A percentile compares a stretch with the other conserved stretches of the same genome.
These are phyloP conservation scores for Reutealis trisperma DNA, from an alignment of 345 rosid species.

Conservation along the genomic window DNA sequence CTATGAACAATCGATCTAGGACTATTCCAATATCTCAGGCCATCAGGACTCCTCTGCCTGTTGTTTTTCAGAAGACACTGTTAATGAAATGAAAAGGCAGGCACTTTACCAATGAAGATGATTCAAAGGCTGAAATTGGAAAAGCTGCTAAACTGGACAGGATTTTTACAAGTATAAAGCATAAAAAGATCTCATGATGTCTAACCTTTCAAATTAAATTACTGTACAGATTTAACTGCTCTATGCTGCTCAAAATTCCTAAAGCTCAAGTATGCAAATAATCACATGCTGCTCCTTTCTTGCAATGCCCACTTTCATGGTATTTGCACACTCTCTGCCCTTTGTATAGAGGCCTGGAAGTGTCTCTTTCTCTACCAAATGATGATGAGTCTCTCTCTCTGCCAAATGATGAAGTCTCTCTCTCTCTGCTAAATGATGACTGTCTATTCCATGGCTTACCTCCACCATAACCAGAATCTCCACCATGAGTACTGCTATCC, in stretches of 20 bases:
- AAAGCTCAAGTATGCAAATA: slow-evolving; percentile 53
- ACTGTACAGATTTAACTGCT: slow-evolving; percentile 40
- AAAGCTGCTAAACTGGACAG: slow-evolving; percentile 8
- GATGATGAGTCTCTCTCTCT: slow-evolving; percentile 18
- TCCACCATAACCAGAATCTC: slow-evolving; percentile 60
- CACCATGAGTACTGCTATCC: slow-evolving; percentile 46
- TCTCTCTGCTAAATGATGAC: slow-evolving; percentile 42
- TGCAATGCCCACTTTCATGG: slow-evolving; percentile 66
- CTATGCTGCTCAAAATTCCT: slow-evolving; percentile 25
- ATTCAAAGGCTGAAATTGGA: neutral
- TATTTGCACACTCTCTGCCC: slow-evolving; percentile 66
- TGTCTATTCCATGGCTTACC: slow-evolving; percentile 58
- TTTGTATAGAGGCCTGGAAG: slow-evolving; percentile 40
- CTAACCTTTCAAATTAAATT: slow-evolving; percentile 8
- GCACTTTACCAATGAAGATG: neutral
- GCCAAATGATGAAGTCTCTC: slow-evolving; percentile 11
- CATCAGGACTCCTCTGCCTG: too few relatives aligned
- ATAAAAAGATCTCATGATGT: slow-evolving; percentile 1
- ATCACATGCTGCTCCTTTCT: slow-evolving; percentile 74
- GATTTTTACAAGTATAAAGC: slow-evolving; percentile 18
- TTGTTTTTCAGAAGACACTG: neutral
- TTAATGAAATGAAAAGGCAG: neutral
- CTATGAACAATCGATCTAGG: too few relatives aligned
- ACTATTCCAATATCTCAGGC: too few relatives aligned
- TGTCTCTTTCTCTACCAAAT: slow-evolving; percentile 37